A percentile compares a stretch with the other conserved stretches of the same genome.
Evolutionary conservation across 2,329 filamentous ascomycete genomes (phyloP).

Genomic region (Arthrobotrys sinensis): DNA sequence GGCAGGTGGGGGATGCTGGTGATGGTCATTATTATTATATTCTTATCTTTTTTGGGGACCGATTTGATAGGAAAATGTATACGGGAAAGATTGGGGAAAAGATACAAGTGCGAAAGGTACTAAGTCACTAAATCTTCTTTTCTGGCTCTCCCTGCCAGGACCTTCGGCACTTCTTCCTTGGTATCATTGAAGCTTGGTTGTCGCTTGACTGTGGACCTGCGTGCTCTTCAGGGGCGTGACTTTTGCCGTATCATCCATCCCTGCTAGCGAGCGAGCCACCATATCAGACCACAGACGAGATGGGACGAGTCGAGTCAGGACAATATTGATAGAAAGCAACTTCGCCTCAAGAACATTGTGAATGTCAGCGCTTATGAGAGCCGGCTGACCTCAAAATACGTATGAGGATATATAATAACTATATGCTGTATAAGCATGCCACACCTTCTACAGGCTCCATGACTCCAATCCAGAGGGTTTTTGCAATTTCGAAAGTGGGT

Average conservation of each 20-base stretch:
- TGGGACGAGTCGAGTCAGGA: neutral
- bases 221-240: conserved; percentile 20
- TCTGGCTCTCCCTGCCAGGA: neutral
- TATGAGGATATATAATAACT: too few relatives aligned
- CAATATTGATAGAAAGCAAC: too few relatives aligned
- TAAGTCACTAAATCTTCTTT: neutral
- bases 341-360: too few relatives aligned
- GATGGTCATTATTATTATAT: conserved; percentile 36
- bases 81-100: neutral
- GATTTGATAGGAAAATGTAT: neutral
- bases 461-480: too few relatives aligned
- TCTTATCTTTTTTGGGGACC: neutral
- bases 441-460: too few relatives aligned
- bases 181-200: conserved; percentile 24
- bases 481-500: too few relatives aligned
- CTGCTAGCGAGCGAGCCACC: conserved; percentile 18
- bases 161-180: conserved; percentile 15
- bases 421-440: too few relatives aligned
- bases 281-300: neutral
- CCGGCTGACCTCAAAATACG: too few relatives aligned
- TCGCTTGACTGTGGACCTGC: conserved; percentile 18
- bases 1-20: conserved; percentile 41
- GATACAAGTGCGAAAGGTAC: conserved; percentile 16
- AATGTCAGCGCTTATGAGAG: too few relatives aligned
- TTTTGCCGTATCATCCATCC: conserved; percentile 13